Evolutionary conservation across 2,329 filamentous ascomycete genomes (phyloP), one percentile per base, ranked within the genome.

Genomic region (Niveomyces coronatus): DNA sequence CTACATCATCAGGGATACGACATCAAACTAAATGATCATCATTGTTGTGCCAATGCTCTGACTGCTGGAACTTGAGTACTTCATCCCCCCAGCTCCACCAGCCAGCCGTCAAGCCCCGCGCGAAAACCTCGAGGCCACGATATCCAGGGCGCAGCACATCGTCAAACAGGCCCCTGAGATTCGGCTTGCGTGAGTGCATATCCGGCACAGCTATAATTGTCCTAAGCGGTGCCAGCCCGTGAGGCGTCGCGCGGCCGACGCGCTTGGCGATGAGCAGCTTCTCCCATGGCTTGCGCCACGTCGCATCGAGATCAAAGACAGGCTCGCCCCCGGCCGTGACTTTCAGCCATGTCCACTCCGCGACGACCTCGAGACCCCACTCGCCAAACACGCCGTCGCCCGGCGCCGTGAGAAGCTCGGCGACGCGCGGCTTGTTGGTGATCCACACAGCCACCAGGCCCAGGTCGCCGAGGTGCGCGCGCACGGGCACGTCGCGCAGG

Each of bases 21-120:
- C n/a, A n/a, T n/a, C n/a, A n/a, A n/a, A n/a, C n/a, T n/a, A n/a
- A n/a, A n/a, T 26, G 16, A 32, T n/a, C 32, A 13, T 31, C 19
- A 4, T n/a, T 15, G n/a, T 32, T 31, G 27, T 37, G 38, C 74
- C 74, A 80, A 49, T 68, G 58, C 26, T 68, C 61, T 6, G 66
- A 55, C 42, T 69, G 66, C 51, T 88, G 85, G 49, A 82, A 87
- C 44, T 73, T 74, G 41, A 85, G 56, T 8, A 74, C 79, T 49
- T 89, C 78, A 47, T 87, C 70, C 3, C 85, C 85, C 82, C 82
- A 88, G 19, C 73, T 72, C 71, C 78, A 83, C 84, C 85, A 89
- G 0, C 81, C 81, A 7, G 75, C 69, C 2, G 83, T 85, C 31
- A 86, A 59, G 52, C 82, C 76, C 40, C 85, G 68, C 2, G 83